These are phyloP conservation scores for Kazachstania taianensis DNA, from an alignment of 805 yeast genomes.

Conservation along the genomic window DNA sequence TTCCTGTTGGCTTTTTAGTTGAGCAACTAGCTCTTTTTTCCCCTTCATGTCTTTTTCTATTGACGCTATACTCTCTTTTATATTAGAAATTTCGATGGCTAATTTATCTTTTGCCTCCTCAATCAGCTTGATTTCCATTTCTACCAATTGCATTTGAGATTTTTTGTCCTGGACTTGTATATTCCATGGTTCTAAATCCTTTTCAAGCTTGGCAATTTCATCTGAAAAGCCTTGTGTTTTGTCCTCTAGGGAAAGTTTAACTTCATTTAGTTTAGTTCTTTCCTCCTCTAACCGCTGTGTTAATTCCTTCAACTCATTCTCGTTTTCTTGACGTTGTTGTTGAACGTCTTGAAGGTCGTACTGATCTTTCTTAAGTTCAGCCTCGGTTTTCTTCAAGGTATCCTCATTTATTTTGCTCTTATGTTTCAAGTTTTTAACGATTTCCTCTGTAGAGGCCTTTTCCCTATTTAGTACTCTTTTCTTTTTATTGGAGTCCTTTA, in stretches of 20 bases:
- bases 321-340: conserved; percentile 36
- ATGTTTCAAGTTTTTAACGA: conserved; percentile 18
- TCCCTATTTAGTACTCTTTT: conserved; percentile 39
- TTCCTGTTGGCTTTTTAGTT: conserved; percentile 39
- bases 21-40: conserved; percentile 37
- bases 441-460: conserved; percentile 66
- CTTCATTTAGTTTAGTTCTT: conserved; percentile 45
- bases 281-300: conserved; percentile 41
- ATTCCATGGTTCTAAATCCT: conserved; percentile 74
- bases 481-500: conserved; percentile 17
- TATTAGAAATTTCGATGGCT: conserved; percentile 35
- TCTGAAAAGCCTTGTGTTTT: conserved; percentile 62
- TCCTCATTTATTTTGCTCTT: too few relatives aligned
- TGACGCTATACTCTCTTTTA: conserved; percentile 35
- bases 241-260: conserved; percentile 56
- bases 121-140: conserved; percentile 54
- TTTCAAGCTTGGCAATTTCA: conserved; percentile 54
- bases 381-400: conserved; percentile 43
- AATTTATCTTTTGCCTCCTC: conserved; percentile 36
- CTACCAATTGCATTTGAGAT: conserved; percentile 53
- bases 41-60: conserved; percentile 40
- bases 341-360: conserved; percentile 37
- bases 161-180: conserved; percentile 53
- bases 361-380: conserved; percentile 40
- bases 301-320: conserved; percentile 37